Percentiles rank a stretch among this genome's conserved stretches.
Evolutionary conservation across 441 rosid genomes (phyloP).

Genomic region (Populus hybrid): DNA sequence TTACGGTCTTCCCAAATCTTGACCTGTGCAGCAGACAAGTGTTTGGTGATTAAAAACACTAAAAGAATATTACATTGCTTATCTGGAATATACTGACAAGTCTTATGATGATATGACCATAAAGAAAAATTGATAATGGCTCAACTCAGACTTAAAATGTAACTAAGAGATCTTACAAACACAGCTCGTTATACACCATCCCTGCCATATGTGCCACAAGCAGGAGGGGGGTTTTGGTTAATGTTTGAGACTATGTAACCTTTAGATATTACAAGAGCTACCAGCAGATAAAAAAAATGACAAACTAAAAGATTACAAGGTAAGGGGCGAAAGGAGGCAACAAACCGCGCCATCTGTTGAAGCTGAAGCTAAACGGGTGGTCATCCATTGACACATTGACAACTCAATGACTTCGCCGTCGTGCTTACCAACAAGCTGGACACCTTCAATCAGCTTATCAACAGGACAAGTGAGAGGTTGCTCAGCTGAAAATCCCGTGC

Average conservation of each 20-base stretch:
- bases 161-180: not conserved
- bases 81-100: not conserved
- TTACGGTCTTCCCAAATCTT: conserved; percentile 93
- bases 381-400: conserved; percentile 93
- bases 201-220: not conserved
- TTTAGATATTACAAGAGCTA: not conserved
- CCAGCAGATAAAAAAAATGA: not conserved
- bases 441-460: conserved; percentile 67
- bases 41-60: conserved; percentile 10
- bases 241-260: not conserved
- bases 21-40: conserved; percentile 54
- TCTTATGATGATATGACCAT: not conserved
- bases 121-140: not conserved
- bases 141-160: not conserved
- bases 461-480: conserved; percentile 65
- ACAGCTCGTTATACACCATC: not conserved
- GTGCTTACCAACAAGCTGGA: conserved; percentile 83
- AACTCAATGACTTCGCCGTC: conserved; percentile 85
- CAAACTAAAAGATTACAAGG: conserved; percentile 6
- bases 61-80: not conserved
- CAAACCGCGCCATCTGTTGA: conserved; percentile 87
- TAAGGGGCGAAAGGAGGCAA: not conserved
- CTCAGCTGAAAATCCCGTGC: conserved; percentile 57
- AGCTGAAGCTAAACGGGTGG: conserved; percentile 79
- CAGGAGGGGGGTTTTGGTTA: not conserved